Conservation (phyloP, 208 protist genomes). For the Crithidia bombi region DNA sequence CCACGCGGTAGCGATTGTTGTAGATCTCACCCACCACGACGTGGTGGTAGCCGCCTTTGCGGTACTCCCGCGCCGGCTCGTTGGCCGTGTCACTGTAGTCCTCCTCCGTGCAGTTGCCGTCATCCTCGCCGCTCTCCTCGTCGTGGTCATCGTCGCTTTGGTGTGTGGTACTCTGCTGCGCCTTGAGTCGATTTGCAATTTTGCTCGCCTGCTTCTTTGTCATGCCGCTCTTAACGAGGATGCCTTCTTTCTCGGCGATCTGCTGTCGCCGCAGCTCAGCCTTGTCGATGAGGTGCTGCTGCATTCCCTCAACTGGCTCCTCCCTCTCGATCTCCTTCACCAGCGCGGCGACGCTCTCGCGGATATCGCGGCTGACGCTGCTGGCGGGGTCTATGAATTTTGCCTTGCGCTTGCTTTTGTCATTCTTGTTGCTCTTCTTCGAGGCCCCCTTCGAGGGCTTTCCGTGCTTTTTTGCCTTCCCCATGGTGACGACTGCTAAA, state of each 20-base stretch:
- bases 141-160: slow-evolving; percentile 49
- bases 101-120: slow-evolving; percentile 60
- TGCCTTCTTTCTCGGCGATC: slow-evolving; percentile 44
- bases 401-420: slow-evolving; percentile 53
- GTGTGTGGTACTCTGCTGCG: slow-evolving; percentile 45
- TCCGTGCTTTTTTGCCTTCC: slow-evolving; percentile 50
- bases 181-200: slow-evolving; percentile 47
- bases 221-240: slow-evolving; percentile 71
- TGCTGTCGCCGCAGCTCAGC: slow-evolving; percentile 41
- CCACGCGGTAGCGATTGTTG: slow-evolving; percentile 93
- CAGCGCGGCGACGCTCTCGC: slow-evolving; percentile 51
- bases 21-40: slow-evolving; percentile 95
- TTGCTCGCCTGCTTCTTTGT: slow-evolving; percentile 63
- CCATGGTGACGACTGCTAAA: slow-evolving; percentile 31
- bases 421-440: slow-evolving; percentile 63
- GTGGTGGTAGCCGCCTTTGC: slow-evolving; percentile 97
- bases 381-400: slow-evolving; percentile 71
- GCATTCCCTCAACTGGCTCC: slow-evolving; percentile 22
- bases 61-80: slow-evolving; percentile 84
- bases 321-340: slow-evolving; percentile 61
- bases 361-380: slow-evolving; percentile 56
- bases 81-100: slow-evolving; percentile 91
- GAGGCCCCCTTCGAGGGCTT: slow-evolving; percentile 45
- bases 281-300: slow-evolving; percentile 18
- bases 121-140: slow-evolving; percentile 47